Evolutionary conservation across 106 monocot genomes (phyloP), one percentile per base, ranked within the genome.

Genomic region (Gastrodia elata): DNA sequence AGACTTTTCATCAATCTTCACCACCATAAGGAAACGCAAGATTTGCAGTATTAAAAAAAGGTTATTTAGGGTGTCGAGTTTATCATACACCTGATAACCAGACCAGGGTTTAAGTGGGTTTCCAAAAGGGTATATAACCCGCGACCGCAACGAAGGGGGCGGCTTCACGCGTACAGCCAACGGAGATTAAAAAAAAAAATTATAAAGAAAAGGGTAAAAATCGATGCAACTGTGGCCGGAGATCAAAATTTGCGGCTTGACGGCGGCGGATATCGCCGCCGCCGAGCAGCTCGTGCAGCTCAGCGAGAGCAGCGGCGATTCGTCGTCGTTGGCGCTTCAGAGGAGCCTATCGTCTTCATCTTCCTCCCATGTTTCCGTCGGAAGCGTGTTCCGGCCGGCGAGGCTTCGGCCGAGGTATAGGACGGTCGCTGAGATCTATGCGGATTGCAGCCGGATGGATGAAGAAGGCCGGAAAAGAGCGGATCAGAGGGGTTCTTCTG

Each of bases 251-350:
- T 22, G 25, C 39, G 69, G 39, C 10, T 74, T 74, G 40, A 39
- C 74, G 61, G 28, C 11, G 26, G 30, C 27, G 15, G 74, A 74
- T 39, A 22, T 74, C 28, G 8, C 27, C 20, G 74, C 74, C 8
- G 74, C 74, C 28, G 74, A 74, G 61, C 74, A 64, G 40, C 74
- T 74, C 38, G 74, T 74, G 14, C 74, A 74, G 39, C 74, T 74
- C 14, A 74, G 74, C 74, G 74, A 64, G 28, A 74, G 74, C 74
- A 64, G 64, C 74, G 39, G 25, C 61, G 74, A 74, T 15, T 25
- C 58, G 2, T 59, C 74, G 64, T 18, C 61, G 6, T 59, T 64
- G 39, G 11, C 24, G 26, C 30, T 73, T 16, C 73, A 73, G 56
- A 46, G 52, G 10, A 73, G 73, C 73, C n/a, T 56, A 5, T 73